These are phyloP conservation scores for Diatrype stigma DNA, from an alignment of 2,329 filamentous ascomycete genomes.

Conservation along the genomic window DNA sequence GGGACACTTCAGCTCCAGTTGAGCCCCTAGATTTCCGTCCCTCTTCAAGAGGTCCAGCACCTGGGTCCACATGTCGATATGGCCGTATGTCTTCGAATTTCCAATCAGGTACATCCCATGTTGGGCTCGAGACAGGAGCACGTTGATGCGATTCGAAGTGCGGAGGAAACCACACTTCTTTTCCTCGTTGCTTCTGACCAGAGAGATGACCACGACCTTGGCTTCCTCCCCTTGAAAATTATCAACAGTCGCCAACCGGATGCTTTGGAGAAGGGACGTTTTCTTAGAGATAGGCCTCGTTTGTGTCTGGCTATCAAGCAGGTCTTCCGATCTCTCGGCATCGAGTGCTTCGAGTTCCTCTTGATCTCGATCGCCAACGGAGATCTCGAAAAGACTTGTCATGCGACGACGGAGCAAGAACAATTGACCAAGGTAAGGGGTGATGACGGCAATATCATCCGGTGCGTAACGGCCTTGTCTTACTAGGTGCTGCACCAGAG, in stretches of 20 bases:
- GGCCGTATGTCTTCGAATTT: slow-evolving; percentile 53
- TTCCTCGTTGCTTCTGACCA: slow-evolving; percentile 64
- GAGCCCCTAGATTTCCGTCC: slow-evolving; percentile 42
- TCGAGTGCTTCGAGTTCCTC: slow-evolving; percentile 45
- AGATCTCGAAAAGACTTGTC: slow-evolving; percentile 51
- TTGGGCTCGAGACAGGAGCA: slow-evolving; percentile 61
- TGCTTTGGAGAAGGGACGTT: slow-evolving; percentile 40
- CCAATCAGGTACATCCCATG: slow-evolving; percentile 71
- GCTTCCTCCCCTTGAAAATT: slow-evolving; percentile 78
- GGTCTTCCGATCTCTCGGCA: slow-evolving; percentile 8
- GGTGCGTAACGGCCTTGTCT: slow-evolving; percentile 38
- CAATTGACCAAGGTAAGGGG: slow-evolving; percentile 58
- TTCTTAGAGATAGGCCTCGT: slow-evolving; percentile 21
- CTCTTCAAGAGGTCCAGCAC: slow-evolving; percentile 50
- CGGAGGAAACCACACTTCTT: slow-evolving; percentile 61
- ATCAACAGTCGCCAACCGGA: slow-evolving; percentile 63
- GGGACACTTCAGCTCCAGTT: slow-evolving; percentile 54
- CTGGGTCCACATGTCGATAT: slow-evolving; percentile 59
- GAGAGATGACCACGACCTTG: slow-evolving; percentile 64
- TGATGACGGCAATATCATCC: slow-evolving; percentile 66
- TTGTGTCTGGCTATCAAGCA: background rate
- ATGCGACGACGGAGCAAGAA: slow-evolving; percentile 45
- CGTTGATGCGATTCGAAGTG: slow-evolving; percentile 65
- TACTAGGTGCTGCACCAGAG: slow-evolving; percentile 61
- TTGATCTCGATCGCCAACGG: slow-evolving; percentile 58